Base-by-base conservation (phyloP, 1,284 basidiomycete genomes). In the Leccinum subfulvum region DNA sequence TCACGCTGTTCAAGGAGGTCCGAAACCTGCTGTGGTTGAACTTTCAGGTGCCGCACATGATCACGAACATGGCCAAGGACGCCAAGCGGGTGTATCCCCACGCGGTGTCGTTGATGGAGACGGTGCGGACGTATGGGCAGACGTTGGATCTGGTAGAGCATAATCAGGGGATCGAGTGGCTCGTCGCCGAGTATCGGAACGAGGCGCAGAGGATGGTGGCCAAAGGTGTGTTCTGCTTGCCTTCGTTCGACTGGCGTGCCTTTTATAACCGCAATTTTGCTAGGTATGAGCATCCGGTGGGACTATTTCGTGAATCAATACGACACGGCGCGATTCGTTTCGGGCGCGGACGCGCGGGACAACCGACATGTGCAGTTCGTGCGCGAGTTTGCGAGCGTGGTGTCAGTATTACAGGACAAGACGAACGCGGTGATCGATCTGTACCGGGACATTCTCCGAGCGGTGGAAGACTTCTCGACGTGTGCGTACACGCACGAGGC, bases 251-350 rank as follows among this genome's bases (percentile, higher is more conserved):
- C 44, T 18, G 44, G n/a, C 44, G 16, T 21, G 44, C 44, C 44
- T 18, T 35, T 18, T 47, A 21, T 47, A 18, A 47, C n/a, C 5
- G 18, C 18, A 11, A 21, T 18, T 21, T 47, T 47, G 21, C 1
- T 66, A 93, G 92, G 92, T 39, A 94, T 98, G 90, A 87, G 86
- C 69, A 92, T 97, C 68, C 89, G 93, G 49, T 99, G 97, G 97
- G 97, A 99, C 75, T 88, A 95, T 76, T 95, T 99, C 68, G 91
- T 97, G 68, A 95, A 92, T 70, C 91, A 94, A 59, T 97, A 94
- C 73, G 94, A 96, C 70, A 86, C 89, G 3, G 81, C 87, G 30
- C 82, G 92, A 65, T 91, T 89, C 73, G 82, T 91, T 3, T 80
- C 89, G 0, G 81, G 84, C 56, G 81, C 84, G 28, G 92, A 94